Evolutionary conservation across 164 flowering plant genomes (phyloP).

Genomic region (Dillenia turbinata): DNA sequence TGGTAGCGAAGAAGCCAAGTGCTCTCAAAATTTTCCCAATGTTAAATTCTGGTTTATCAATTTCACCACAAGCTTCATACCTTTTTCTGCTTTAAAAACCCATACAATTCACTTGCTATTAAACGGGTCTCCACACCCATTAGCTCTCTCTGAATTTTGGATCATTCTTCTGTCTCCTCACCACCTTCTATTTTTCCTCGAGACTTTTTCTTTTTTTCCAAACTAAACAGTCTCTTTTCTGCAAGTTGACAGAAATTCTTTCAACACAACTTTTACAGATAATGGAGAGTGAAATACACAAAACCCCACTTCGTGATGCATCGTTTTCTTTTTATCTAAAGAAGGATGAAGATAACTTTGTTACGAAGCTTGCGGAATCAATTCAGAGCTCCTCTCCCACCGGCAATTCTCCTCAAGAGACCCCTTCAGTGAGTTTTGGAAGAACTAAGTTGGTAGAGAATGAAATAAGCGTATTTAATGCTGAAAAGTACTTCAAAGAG

Average conservation of each 20-base stretch:
- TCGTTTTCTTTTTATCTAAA: slow-evolving; percentile 41
- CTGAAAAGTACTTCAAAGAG: slow-evolving; percentile 53
- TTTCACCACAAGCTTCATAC: no score
- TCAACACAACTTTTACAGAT: neutral
- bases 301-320: slow-evolving; percentile 21
- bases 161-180: no score
- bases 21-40: no score
- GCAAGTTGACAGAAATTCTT: neutral
- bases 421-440: slow-evolving; percentile 5
- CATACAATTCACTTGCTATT: no score
- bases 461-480: slow-evolving; percentile 44
- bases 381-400: slow-evolving; percentile 7
- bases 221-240: neutral
- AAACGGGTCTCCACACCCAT: no score
- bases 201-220: no score
- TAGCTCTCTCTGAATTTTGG: no score
- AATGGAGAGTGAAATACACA: slow-evolving; percentile 16
- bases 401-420: slow-evolving; percentile 11
- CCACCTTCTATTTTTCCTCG: no score
- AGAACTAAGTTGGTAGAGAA: slow-evolving; percentile 18
- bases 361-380: slow-evolving; percentile 16
- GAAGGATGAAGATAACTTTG: slow-evolving; percentile 20
- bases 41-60: no score
- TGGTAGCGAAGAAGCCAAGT: no score
- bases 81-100: no score